Evolutionary conservation across 768 basidiomycete genomes (phyloP), one percentile per base, ranked within the genome.

Genomic region (Boletus coccyginus): DNA sequence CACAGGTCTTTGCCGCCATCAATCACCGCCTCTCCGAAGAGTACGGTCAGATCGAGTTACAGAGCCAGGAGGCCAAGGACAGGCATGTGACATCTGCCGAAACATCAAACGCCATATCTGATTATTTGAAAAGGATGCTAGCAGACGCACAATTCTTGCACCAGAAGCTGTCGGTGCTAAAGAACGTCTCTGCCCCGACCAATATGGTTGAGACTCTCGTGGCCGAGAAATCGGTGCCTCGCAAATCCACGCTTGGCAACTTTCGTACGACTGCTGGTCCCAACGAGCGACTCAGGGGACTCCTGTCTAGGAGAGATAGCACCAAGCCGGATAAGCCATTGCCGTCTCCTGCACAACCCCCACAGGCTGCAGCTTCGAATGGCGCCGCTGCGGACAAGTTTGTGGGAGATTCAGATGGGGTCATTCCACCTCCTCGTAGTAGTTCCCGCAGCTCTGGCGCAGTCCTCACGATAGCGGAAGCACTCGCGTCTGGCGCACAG

Each of bases 1-100:
- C 86, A 36, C 92, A 98, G 68, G 97, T 98, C 14, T 88, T 98
- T 58, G 90, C 90, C 19, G 87, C 92, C 14, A 94, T 98, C 72
- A 94, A 94, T 71, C 87, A 92, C 73, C 85, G 91, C 36, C 77
- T 99, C 21, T 87, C 87, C 39, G 92, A 95, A 66, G 93, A 94
- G 68, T 96, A 88, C 72, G 78, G 78, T 50, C 84, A 81, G 66
- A 85, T 97, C 53, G 91, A 94, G 62, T 76, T 98, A 32, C 92
- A 87, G 51, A 84, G 81, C 65, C 83, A 84, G 56, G 90, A 88
- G 57, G 94, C 92, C 24, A 97, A 96, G 75, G 82, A 85, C 55
- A 85, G 93, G 93, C 92, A 62, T 56, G 62, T 60, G 58, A 46
- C 56, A 46, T 52, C 35, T 42, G 52, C 41, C 33, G 47, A 52